phyloP scores from a whole-genome alignment of 192 early-diverging fungal species.

The Mortierella antarctica region DNA sequence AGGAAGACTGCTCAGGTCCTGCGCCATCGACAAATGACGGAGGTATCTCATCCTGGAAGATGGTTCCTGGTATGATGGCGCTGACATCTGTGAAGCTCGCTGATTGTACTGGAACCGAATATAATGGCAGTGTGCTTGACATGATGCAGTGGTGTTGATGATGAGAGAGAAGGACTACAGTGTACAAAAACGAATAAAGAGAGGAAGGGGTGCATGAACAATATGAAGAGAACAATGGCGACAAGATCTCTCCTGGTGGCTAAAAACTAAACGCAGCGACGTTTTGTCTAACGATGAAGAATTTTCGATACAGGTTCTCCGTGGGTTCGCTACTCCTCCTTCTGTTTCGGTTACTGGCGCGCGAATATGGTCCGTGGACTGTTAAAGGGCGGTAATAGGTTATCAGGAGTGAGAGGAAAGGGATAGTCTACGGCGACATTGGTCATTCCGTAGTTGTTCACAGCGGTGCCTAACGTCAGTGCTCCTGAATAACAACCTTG shows the following conservation, averaged over 20 bases:
- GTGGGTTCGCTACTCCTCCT: too few species aligned
- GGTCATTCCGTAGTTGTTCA: too few species aligned
- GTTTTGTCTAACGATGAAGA: too few species aligned
- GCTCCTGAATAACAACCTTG: too few species aligned
- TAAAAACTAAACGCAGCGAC: too few species aligned
- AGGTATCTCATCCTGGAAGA: constrained; percentile 35
- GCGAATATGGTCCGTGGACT: not conserved
- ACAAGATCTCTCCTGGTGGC: too few species aligned
- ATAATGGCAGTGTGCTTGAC: not conserved
- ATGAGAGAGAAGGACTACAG: not conserved
- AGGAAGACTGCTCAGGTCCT: not conserved
- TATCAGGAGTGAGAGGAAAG: too few species aligned
- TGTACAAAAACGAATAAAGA: not conserved
- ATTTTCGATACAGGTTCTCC: too few species aligned
- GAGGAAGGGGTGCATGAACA: not conserved
- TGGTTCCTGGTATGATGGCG: constrained; percentile 25
- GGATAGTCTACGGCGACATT: too few species aligned
- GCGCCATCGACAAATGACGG: not conserved
- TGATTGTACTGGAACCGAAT: too few species aligned
- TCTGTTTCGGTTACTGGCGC: not conserved
- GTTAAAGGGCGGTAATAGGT: too few species aligned
- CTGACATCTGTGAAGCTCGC: not conserved
- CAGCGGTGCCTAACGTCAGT: too few species aligned
- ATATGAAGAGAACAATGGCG: not conserved
- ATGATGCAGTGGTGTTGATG: not conserved